phyloP scores from a whole-genome alignment of 176 grass and related monocot species.

The Hordeum vulgare region MorexV3_pseudomolecules_assembly NC_058518.1:412658953-412659452 shows the following conservation, averaged over 20 bases:
- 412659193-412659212: neutral
- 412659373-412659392: neutral
- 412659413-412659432: neutral
- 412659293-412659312: neutral
- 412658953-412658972: too few relatives aligned
- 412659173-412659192: slow-evolving; percentile 13
- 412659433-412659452: too few relatives aligned
- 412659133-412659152: too few relatives aligned
- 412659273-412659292: slow-evolving; percentile 19
- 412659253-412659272: neutral
- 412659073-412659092: too few relatives aligned
- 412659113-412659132: too few relatives aligned
- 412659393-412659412: neutral
- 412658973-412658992: too few relatives aligned
- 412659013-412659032: too few relatives aligned
- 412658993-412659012: too few relatives aligned
- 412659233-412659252: neutral
- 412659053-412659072: too few relatives aligned
- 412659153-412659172: neutral
- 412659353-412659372: too few relatives aligned
- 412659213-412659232: neutral
- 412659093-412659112: too few relatives aligned
- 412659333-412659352: neutral
- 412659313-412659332: neutral
- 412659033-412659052: too few relatives aligned